Evolutionary conservation across 2,329 filamentous ascomycete genomes (phyloP), one percentile per base, ranked within the genome.

Genomic region (Orbilia brochopaga): DNA sequence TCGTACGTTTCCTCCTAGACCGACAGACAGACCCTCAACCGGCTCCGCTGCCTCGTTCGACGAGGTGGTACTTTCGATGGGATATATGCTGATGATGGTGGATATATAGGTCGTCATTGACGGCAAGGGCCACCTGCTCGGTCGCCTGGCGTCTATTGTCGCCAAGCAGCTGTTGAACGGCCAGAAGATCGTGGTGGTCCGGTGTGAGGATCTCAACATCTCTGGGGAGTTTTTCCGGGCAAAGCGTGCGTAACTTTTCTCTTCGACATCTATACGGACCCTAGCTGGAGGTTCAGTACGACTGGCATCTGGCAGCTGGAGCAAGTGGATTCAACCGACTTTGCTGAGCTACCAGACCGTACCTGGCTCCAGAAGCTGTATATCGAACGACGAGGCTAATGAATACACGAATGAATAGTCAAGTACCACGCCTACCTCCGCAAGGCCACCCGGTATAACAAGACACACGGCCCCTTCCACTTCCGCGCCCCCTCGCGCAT

Each of bases 161-260:
- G 93, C 93, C 83, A 97, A 97, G 90, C 93, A 97, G 87, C 89
- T 97, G 81, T 90, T 97, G 79, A 95, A 89, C 84, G 93, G 93
- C 82, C 93, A 97, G 87, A 97, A 97, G 90, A 95, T 99, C 82
- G 93, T 97, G 80, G 86, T 99, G 79, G 94, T 99, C 82, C 91
- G 94, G 87, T 95, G 90, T 85, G 94, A 99, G 86, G 92, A 91
- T 80, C 88, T 99, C 83, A 99, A 99, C 89, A 99, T 99, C 88
- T 99, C 94, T 79, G 94, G 94, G 85, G 94, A 97, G 87, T 99
- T 99, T 91, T 99, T 99, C 90, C 92, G 94, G 83, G 89, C 93
- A 79, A 99, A 99, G 90, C 90, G 94, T 99, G 96, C 84, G 93
- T 96, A 80, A 76, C 76, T 4, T 32, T 4, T 8, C 27, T 32